phyloP scores from a whole-genome alignment of 441 rosid species.

The Gossypium schwendimanii region DNA sequence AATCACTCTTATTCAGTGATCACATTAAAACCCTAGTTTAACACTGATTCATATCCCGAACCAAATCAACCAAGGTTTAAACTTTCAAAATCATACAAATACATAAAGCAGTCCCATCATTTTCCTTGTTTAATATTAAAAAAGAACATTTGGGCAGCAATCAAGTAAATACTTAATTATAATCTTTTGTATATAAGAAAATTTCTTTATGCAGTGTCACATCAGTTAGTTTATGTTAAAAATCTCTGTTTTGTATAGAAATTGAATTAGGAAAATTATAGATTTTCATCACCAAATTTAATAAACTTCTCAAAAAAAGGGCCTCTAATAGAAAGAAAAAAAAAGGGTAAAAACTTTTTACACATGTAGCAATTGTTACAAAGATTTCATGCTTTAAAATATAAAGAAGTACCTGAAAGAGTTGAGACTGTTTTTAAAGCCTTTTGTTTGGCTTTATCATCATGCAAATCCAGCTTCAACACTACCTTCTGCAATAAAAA shows the following conservation, averaged over 20 bases:
- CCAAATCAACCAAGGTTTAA: no score
- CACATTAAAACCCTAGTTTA: no score
- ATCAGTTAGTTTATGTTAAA: not conserved
- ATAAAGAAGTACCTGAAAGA: constrained; percentile 48
- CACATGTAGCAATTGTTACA: not conserved
- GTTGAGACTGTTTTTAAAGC: constrained; percentile 81
- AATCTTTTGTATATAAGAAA: not conserved
- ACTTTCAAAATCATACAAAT: not conserved
- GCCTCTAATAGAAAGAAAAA: not conserved
- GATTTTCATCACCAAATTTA: not conserved
- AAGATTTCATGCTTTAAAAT: not conserved
- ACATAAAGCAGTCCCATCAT: constrained; percentile 1
- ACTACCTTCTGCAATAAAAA: constrained; percentile 62
- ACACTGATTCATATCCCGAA: no score
- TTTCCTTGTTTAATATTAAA: not conserved
- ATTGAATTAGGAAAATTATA: not conserved
- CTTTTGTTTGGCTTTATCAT: constrained; percentile 82
- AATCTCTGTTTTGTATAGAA: not conserved
- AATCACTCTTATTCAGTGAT: not conserved
- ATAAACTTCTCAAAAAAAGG: not conserved
- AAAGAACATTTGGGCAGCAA: not conserved
- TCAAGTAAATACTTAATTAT: not conserved
- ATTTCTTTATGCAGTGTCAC: not conserved
- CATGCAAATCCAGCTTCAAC: constrained; percentile 64
- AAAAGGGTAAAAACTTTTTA: not conserved